Conservation (phyloP, 192 early-diverging fungal genomes). For the Funneliformis mosseae region DNA sequence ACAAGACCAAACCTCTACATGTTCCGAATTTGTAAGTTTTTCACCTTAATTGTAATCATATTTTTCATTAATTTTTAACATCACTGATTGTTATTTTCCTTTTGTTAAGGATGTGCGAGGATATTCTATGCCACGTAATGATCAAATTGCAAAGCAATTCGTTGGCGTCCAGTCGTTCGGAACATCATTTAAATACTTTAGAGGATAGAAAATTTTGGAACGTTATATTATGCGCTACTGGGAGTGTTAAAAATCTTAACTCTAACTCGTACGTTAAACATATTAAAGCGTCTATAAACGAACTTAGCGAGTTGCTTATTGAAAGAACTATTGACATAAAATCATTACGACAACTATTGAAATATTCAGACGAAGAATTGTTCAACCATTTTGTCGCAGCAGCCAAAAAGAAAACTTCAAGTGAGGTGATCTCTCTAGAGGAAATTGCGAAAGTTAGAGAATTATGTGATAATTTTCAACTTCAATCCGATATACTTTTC, state of each 20-base stretch:
- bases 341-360: neutral
- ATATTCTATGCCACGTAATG: neutral
- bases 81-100: neutral
- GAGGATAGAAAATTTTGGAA: neutral
- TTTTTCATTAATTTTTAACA: no score
- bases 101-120: neutral
- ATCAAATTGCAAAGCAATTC: neutral
- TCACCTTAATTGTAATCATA: neutral
- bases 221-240: neutral
- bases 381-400: neutral
- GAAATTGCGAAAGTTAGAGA: neutral
- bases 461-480: neutral
- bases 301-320: neutral
- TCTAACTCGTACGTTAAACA: neutral
- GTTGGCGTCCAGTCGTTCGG: no score
- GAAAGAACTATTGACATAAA: neutral
- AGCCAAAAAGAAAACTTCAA: neutral
- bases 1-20: neutral
- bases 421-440: no score
- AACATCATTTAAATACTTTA: neutral
- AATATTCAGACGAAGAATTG: neutral
- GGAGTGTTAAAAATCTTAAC: neutral
- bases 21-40: neutral
- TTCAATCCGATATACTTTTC: neutral
- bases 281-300: neutral